These are phyloP conservation scores for Fusarium falciforme DNA, from an alignment of 2,329 filamentous ascomycete species.

Conservation along the genomic window DNA sequence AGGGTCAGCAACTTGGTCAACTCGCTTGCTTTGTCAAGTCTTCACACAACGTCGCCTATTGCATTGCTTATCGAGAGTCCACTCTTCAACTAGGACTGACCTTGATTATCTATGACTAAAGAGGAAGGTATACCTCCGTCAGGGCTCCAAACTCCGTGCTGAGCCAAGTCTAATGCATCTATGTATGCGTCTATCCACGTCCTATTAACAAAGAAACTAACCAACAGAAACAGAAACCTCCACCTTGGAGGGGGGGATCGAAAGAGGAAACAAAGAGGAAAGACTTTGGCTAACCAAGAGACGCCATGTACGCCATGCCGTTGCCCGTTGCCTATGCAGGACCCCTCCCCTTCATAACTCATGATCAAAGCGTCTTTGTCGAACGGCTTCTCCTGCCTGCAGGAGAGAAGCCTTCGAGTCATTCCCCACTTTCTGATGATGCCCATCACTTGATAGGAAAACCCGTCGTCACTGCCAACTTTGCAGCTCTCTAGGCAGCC, in stretches of 20 bases:
- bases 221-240: neutral
- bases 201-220: constrained; percentile 4
- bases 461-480: neutral
- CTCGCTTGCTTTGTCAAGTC: neutral
- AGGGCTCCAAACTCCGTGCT: constrained; percentile 2
- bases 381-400: constrained; percentile 11
- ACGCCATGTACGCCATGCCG: neutral
- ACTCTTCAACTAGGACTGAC: neutral
- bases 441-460: neutral
- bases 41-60: neutral
- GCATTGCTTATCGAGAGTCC: neutral
- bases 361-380: constrained; percentile 12
- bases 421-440: neutral
- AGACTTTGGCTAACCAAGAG: neutral
- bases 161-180: constrained; percentile 19
- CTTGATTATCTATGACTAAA: constrained; percentile 11
- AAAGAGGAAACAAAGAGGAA: constrained; percentile 2
- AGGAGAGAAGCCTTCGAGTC: constrained; percentile 8
- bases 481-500: constrained; percentile 3
- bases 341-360: neutral
- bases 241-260: neutral
- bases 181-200: constrained; percentile 9
- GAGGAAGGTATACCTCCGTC: neutral
- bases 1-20: neutral
- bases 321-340: neutral